Evolutionary conservation across 352 stramenopile species (phyloP).

Genomic region (Phytopythium oedochilum): DNA sequence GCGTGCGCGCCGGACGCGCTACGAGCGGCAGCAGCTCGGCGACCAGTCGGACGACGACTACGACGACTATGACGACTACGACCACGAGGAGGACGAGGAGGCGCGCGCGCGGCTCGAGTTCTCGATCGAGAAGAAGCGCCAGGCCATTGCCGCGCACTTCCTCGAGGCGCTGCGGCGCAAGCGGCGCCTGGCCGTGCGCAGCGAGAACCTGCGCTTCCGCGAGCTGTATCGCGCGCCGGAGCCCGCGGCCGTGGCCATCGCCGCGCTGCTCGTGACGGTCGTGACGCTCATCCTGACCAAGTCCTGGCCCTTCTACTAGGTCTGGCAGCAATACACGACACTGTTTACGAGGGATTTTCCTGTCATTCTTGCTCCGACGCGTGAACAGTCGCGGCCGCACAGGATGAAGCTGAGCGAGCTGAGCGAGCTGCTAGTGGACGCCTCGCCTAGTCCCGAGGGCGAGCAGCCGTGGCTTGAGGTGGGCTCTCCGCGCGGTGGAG

Average conservation of each 20-base stretch:
- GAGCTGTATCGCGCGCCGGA: slow-evolving; percentile 70
- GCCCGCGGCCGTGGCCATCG: slow-evolving; percentile 53
- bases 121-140: slow-evolving; percentile 25
- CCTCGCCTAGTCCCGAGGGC: not conserved
- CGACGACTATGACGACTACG: slow-evolving; percentile 20
- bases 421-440: slow-evolving; percentile 2
- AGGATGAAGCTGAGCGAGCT: slow-evolving; percentile 1
- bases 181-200: slow-evolving; percentile 53
- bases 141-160: slow-evolving; percentile 29
- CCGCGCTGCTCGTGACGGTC: slow-evolving; percentile 42
- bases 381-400: not conserved
- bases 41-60: slow-evolving; percentile 11
- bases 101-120: slow-evolving; percentile 47
- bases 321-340: not conserved
- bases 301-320: slow-evolving; percentile 74
- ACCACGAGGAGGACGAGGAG: slow-evolving; percentile 34
- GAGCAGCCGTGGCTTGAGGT: slow-evolving; percentile 32
- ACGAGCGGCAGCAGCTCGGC: not conserved
- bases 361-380: not conserved
- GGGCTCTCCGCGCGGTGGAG: slow-evolving; percentile 41
- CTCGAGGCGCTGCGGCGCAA: slow-evolving; percentile 51
- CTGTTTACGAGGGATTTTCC: not conserved
- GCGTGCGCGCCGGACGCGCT: not conserved
- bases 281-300: slow-evolving; percentile 72
- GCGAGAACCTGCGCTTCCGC: slow-evolving; percentile 73